phyloP scores from a whole-genome alignment of 352 stramenopile species.

The Halophytophthora polymorphica region DNA sequence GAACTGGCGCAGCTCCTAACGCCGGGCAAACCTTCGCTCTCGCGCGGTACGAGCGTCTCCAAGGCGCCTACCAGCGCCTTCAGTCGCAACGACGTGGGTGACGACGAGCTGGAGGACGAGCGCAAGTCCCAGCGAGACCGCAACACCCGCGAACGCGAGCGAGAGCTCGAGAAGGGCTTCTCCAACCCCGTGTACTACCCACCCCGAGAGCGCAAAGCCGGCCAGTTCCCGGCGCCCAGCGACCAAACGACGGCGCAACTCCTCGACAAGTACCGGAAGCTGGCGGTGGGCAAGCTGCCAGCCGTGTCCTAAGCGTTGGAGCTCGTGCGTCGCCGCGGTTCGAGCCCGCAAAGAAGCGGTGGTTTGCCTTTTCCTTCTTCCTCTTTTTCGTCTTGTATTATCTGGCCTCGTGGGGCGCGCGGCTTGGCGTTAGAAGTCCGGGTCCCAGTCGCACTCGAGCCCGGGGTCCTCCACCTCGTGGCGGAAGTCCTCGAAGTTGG shows the following conservation, averaged over 20 bases:
- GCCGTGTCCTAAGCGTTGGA: conserved; percentile 10
- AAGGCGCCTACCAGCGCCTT: conserved; percentile 2
- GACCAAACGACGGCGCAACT: conserved; percentile 66
- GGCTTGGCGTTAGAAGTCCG: conserved; percentile 47
- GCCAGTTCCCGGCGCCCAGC: conserved; percentile 46
- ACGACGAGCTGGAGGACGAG: conserved; percentile 20
- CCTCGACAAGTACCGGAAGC: conserved; percentile 82
- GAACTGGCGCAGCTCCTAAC: conserved; percentile 52
- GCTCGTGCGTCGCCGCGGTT: too few species aligned
- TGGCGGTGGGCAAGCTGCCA: conserved; percentile 65
- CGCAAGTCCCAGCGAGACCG: conserved; percentile 9
- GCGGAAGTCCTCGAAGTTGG: conserved; percentile 78
- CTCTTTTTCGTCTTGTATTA: too few species aligned
- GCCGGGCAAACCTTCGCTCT: conserved; percentile 18
- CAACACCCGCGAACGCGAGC: conserved; percentile 10
- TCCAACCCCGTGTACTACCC: conserved; percentile 55
- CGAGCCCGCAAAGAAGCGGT: too few species aligned
- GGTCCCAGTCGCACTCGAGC: conserved; percentile 68
- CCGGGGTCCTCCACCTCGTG: conserved; percentile 64
- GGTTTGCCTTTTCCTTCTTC: too few species aligned
- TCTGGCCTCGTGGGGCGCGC: too few species aligned
- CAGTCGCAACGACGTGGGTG: conserved; percentile 5
- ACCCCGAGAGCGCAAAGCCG: conserved; percentile 38
- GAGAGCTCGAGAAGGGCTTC: conserved; percentile 41
- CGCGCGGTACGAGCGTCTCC: conserved; percentile 3